phyloP scores from a whole-genome alignment of 257 asterid species.

The Pogostemon cablin region DNA sequence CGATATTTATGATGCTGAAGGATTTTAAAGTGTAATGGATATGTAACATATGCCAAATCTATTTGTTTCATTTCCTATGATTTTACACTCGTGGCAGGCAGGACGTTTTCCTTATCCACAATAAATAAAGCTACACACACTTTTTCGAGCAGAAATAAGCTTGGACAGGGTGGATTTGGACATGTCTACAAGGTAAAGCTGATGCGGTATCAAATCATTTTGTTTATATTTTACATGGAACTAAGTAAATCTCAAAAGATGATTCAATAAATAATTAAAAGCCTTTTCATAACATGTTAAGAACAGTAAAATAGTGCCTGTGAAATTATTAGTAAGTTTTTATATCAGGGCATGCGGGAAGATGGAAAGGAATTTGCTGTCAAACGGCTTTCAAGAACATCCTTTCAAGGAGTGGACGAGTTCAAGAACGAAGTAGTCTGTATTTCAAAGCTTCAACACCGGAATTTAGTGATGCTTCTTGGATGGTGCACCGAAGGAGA shows the following conservation, averaged over 20 bases:
- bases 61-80: background rate
- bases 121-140: slow-evolving; percentile 33
- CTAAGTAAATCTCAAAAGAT: background rate
- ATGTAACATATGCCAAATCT: background rate
- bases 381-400: slow-evolving; percentile 35
- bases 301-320: background rate
- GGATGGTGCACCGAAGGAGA: slow-evolving; percentile 35
- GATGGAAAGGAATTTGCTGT: slow-evolving; percentile 45
- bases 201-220: background rate
- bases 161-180: slow-evolving; percentile 47
- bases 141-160: slow-evolving; percentile 30
- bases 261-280: background rate
- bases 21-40: background rate
- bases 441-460: slow-evolving; percentile 40
- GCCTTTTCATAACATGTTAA: background rate
- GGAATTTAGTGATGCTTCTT: slow-evolving; percentile 39
- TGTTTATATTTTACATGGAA: background rate
- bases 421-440: slow-evolving; percentile 24
- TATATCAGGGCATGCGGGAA: slow-evolving; percentile 25
- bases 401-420: slow-evolving; percentile 37
- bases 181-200: slow-evolving; percentile 44
- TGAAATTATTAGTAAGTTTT: background rate
- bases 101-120: slow-evolving; percentile 20
- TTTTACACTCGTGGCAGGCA: background rate
- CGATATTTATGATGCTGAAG: background rate